Evolutionary conservation across 257 asterid species (phyloP).

Genomic region (Solanum lycopersicoides): DNA sequence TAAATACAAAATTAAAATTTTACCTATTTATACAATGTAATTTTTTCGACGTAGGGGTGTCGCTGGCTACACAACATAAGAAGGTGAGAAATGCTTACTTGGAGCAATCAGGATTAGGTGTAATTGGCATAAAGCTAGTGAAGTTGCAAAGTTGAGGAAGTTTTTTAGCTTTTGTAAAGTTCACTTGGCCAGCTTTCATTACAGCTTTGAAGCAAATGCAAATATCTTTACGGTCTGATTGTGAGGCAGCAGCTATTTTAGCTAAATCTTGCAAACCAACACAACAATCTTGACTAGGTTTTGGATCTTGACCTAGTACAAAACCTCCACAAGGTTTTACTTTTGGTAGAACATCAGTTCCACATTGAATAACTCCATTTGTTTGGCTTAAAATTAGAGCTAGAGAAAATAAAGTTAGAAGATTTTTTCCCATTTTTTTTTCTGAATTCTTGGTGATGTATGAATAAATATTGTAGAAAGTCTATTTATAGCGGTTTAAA

Average conservation of each 20-base stretch:
- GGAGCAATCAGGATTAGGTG: neutral
- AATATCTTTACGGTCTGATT: neutral
- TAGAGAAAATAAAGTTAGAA: neutral
- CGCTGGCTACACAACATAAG: too few relatives aligned
- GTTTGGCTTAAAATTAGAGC: neutral
- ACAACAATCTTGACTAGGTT: neutral
- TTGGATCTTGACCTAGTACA: neutral
- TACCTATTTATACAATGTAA: too few relatives aligned
- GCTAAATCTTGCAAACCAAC: neutral
- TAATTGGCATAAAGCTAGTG: neutral
- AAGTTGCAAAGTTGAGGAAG: neutral
- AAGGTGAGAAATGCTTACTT: neutral
- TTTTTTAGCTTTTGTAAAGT: neutral
- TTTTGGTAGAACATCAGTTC: neutral
- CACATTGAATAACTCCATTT: neutral
- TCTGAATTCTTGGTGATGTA: neutral
- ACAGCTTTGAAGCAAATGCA: neutral
- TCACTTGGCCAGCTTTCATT: neutral
- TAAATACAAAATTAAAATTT: too few relatives aligned
- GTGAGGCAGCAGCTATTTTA: neutral
- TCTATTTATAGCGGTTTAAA: neutral
- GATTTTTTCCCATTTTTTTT: neutral
- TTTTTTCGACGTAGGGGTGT: too few relatives aligned
- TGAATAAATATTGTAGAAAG: neutral
- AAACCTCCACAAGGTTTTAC: neutral